Evolutionary conservation across 805 yeast genomes (phyloP), one percentile per base, ranked within the genome.

Genomic region (Metschnikowia santaceciliae): DNA sequence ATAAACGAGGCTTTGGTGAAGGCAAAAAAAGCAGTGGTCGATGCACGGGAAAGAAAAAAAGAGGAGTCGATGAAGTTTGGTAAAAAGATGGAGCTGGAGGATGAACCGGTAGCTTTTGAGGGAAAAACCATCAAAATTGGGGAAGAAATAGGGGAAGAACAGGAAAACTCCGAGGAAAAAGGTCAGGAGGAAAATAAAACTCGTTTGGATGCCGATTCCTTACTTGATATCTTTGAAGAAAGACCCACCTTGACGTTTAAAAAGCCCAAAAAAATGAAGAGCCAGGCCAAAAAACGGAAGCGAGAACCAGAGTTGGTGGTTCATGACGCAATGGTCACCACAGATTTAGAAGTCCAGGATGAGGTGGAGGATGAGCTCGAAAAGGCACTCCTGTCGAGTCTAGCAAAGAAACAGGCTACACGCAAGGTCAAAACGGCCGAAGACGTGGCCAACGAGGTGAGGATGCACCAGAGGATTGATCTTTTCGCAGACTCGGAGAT

Each of bases 381-480:
- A 37, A 48, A 53, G 0, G 49, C 64, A 3, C 54, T 80, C 32
- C 60, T 68, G 33, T 62, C 58, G 32, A 53, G 74, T 42, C 52
- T 67, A 32, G 54, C 52, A 15, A 66, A 63, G 38, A 75, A 70
- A 46, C 62, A 61, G 53, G 55, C 58, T 46, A 35, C 63, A 43
- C 46, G 76, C 41, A 60, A 55, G 35, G 53, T 46, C 15, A 44
- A 64, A 63, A 68, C 63, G 3, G 68, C 69, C 8, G 70, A 68
- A 47, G 61, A 68, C 26, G 58, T 78, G 2, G 81, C 77, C 0
- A 54, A 58, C 11, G 76, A 76, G 46, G 64, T 79, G 4, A 58
- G 63, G 22, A 58, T 42, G 60, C 56, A 52, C 52, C 56, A 51
- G 42, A 54, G 60, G 40, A 52, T 47, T 48, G 62, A 57, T 49